Base-by-base conservation (phyloP, 2,329 filamentous ascomycete species). In the Sporothrix luriei region DNA sequence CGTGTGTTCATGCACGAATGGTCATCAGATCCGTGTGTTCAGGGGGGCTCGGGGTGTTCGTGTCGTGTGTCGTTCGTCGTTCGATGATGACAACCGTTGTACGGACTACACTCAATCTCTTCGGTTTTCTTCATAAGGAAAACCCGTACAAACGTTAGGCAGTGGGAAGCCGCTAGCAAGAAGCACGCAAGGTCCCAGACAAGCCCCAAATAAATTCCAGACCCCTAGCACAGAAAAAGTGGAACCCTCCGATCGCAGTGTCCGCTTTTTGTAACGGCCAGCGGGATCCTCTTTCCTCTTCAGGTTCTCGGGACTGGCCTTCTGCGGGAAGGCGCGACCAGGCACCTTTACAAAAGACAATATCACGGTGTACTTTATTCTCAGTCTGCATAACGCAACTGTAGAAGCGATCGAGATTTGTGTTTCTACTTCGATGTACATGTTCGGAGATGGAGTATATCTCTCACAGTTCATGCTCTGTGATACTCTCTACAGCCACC, bases 201-300 rank as follows among this genome's bases (percentile, higher is more conserved):
- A n/a, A 2, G 1, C n/a, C 57, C 57, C 16, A 29, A 57, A 49
- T 33, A 48, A 64, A 49, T 29, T 29, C n/a, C 59, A 46, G 43
- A 48, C 59, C 40, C 40, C 43, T n/a, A 33, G 59, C 40, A 48
- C 26, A 9, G 52, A 19, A 65, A 65, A 51, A 65, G 62, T 65
- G 62, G 62, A 38, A 29, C 61, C 19, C 16, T 64, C 57, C 61
- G 43, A 49, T 49, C 61, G 61, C 43, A 64, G 61, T 64, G 43
- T 33, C 62, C 62, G 46, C 46, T 40, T 65, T 65, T 51, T 49
- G 61, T 49, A 64, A 64, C 61, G 61, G 61, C 43, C 26, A 21
- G 3, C 46, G 61, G 61, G 40, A 6, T 43, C 16, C 46, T 64
- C 61, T 33, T 33, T 49, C 61, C 46, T 26, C 55, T 21, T 10